Base-by-base conservation (phyloP, 148 eudicot species). In the Rhododendron henanense region DNA sequence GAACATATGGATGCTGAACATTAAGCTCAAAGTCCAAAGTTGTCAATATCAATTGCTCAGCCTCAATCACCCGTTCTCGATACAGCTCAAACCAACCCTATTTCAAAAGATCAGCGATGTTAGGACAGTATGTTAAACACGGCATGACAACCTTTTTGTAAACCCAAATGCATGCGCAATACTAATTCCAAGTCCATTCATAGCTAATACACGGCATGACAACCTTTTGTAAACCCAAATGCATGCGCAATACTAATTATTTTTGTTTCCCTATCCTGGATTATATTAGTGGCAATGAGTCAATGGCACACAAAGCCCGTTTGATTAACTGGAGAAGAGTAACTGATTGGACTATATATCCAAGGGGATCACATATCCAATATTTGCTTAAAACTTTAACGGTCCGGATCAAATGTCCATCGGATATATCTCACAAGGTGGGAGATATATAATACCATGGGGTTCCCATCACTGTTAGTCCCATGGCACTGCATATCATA, bases 21-120 rank as follows among this genome's bases (percentile, higher is more conserved):
- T 81, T 91, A 81, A 97, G 94, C 93, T 97, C 99, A 86, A 97
- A 97, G 88, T 95, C 92, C 25, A 97, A 90, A 57, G 98, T 97
- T 25, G 98, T 94, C 81, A 97, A 89, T 76, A 97, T 90, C 90
- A 95, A 86, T 83, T 97, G 96, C 90, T 97, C 99, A 81, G 99
- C 98, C 88, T 89, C 98, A 89, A 86, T 89, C 47, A 95, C 92
- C 87, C 96, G 89, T 84, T 95, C 99, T 53, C 97, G 92, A 89
- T 93, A 94, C 82, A 92, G 94, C 91, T 97, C 98, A 90, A 94
- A 97, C 98, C 98, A 97, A 86, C 91, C 97, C 99, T 97, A 91
- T 87, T 47, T 25, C 67, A 90, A 77, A 41, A 87, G 6, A 81
- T 15, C 10, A 15, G 13, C 19, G 9, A 84, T 47, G 41, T 80